Conservation (phyloP, 2,329 filamentous ascomycete species). For the Fusarium sp. region DNA sequence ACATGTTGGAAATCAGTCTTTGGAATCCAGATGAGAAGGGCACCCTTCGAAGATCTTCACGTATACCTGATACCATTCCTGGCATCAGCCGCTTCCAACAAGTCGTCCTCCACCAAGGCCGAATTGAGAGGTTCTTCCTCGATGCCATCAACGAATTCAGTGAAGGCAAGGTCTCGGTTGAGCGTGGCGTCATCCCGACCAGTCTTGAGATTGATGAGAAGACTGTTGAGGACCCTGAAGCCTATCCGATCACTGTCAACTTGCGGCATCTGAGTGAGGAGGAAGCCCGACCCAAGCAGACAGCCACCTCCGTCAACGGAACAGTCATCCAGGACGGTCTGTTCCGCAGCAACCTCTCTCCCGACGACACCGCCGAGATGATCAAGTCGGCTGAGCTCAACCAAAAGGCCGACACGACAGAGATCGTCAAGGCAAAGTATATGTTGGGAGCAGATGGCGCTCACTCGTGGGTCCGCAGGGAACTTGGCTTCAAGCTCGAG, state of each 20-base stretch:
- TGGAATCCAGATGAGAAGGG: slow-evolving; percentile 73
- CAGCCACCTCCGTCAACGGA: slow-evolving; percentile 19
- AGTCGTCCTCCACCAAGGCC: slow-evolving; percentile 67
- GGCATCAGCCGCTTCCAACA: slow-evolving; percentile 73
- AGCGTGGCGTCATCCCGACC: slow-evolving; percentile 24
- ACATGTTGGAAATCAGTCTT: slow-evolving; percentile 70
- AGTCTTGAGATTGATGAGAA: slow-evolving; percentile 12
- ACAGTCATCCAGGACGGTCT: slow-evolving; percentile 19
- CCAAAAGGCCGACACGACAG: slow-evolving; percentile 16
- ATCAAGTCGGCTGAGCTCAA: slow-evolving; percentile 24
- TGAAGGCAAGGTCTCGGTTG: slow-evolving; percentile 14
- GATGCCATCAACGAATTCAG: slow-evolving; percentile 32
- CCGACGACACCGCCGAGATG: slow-evolving; percentile 27
- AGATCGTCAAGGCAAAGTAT: slow-evolving; percentile 26
- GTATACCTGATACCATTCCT: slow-evolving; percentile 71
- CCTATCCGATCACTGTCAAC: slow-evolving; percentile 27
- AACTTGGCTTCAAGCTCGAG: slow-evolving; percentile 40
- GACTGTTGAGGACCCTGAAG: slow-evolving; percentile 16
- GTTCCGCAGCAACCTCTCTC: slow-evolving; percentile 27
- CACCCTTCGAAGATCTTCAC: slow-evolving; percentile 66
- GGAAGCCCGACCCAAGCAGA: slow-evolving; percentile 25
- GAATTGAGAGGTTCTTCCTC: slow-evolving; percentile 36
- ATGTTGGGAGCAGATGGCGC: slow-evolving; percentile 42
- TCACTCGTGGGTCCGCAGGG: slow-evolving; percentile 41
- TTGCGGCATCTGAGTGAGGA: slow-evolving; percentile 27